A percentile compares a stretch with the other conserved stretches of the same genome.
These are phyloP conservation scores for Teunomyces stri DNA, from an alignment of 805 yeast species.

Conservation along the genomic window DNA sequence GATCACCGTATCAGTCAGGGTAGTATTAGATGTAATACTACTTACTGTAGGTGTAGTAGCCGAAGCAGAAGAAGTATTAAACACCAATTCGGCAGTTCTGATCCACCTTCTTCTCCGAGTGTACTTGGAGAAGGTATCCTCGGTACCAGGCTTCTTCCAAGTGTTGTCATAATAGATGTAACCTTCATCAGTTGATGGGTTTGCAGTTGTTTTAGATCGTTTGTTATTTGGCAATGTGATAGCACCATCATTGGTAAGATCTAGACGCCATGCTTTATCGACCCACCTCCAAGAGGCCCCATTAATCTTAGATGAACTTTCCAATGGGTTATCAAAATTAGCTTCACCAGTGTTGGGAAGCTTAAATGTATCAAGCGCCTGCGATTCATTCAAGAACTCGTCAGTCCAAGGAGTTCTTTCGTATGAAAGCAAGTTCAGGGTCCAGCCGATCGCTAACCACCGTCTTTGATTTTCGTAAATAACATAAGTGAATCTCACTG, in stretches of 20 bases:
- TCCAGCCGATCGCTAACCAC: conserved; percentile 99
- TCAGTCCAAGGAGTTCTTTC: conserved; percentile 98
- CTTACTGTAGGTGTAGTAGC: background rate
- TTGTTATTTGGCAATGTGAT: conserved; percentile 65
- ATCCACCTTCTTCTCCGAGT: conserved; percentile 96
- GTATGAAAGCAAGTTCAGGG: conserved; percentile 82
- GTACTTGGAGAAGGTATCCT: conserved; percentile 83
- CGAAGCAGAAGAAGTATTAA: conserved; percentile 13
- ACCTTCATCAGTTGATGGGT: conserved; percentile 80
- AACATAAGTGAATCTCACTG: conserved; percentile 85
- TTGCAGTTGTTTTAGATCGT: conserved; percentile 54
- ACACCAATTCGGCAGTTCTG: conserved; percentile 83
- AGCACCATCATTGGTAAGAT: conserved; percentile 84
- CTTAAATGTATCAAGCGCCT: conserved; percentile 72
- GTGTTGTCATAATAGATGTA: conserved; percentile 87
- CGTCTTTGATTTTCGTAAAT: conserved; percentile 92
- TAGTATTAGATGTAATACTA: background rate
- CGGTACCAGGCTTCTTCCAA: conserved; percentile 89
- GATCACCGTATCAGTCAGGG: background rate
- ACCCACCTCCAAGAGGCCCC: conserved; percentile 94
- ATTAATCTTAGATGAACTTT: conserved; percentile 39
- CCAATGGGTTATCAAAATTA: conserved; percentile 26
- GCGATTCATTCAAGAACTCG: conserved; percentile 84
- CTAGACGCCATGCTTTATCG: conserved; percentile 88
- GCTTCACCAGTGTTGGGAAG: conserved; percentile 66